Evolutionary conservation across 148 eudicot genomes (phyloP).

Genomic region (Spergularia bocconei): DNA sequence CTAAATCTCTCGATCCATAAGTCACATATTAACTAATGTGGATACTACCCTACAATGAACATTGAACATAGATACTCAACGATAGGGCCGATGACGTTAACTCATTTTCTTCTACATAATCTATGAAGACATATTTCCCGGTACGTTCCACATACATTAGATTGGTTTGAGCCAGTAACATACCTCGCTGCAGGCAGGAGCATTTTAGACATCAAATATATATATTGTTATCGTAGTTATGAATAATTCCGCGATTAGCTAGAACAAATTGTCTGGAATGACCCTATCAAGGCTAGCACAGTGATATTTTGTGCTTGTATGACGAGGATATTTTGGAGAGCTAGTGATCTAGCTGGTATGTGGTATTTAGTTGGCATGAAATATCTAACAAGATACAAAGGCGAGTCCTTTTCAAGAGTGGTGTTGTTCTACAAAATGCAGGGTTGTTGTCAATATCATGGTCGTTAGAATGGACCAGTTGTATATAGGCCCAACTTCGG

Average conservation of each 20-base stretch:
- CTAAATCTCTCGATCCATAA: slow-evolving; percentile 3
- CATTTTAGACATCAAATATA: too few species aligned
- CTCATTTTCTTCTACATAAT: too few species aligned
- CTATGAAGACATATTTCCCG: too few species aligned
- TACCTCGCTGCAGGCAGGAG: too few species aligned
- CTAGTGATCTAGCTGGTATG: background rate
- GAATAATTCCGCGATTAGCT: too few species aligned
- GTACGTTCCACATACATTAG: too few species aligned
- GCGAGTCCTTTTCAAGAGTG: background rate
- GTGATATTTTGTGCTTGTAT: background rate
- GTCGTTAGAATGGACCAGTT: slow-evolving; percentile 9
- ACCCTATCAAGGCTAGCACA: background rate
- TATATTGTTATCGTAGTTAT: too few species aligned
- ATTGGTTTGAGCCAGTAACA: too few species aligned
- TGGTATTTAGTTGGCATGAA: background rate
- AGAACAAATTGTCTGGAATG: background rate
- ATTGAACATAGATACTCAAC: background rate
- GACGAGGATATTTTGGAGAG: slow-evolving; percentile 2
- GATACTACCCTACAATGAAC: background rate
- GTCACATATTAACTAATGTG: background rate
- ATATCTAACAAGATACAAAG: slow-evolving; percentile 11
- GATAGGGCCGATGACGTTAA: too few species aligned
- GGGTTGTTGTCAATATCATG: slow-evolving; percentile 14
- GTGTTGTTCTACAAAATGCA: slow-evolving; percentile 5
- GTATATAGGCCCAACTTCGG: slow-evolving; percentile 17